These are phyloP conservation scores for Marasmius oreades DNA, from an alignment of 1,284 basidiomycete species.

Conservation along the genomic window DNA sequence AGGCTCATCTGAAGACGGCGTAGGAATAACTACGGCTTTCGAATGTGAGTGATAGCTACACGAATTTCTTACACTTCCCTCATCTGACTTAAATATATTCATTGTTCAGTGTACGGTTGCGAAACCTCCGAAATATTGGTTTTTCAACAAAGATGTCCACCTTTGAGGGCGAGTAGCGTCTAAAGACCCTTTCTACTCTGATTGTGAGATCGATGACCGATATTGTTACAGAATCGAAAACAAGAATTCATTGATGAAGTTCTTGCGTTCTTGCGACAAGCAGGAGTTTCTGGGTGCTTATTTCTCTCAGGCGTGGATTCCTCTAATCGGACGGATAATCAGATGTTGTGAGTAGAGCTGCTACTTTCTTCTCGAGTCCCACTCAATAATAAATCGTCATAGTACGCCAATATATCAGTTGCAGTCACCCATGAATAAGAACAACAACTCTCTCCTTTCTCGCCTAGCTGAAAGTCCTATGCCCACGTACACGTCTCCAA, in stretches of 20 bases:
- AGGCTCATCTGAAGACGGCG: slow-evolving; percentile 59
- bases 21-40: slow-evolving; percentile 65
- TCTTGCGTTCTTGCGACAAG: slow-evolving; percentile 48
- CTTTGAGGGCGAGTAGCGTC: slow-evolving; percentile 51
- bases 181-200: not conserved
- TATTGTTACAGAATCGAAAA: slow-evolving; percentile 54
- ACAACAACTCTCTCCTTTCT: slow-evolving; percentile 35
- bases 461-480: slow-evolving; percentile 42
- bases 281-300: slow-evolving; percentile 48
- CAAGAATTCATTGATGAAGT: slow-evolving; percentile 60
- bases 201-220: not conserved
- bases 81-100: slow-evolving; percentile 7
- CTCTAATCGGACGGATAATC: slow-evolving; percentile 67
- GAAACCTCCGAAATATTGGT: slow-evolving; percentile 46
- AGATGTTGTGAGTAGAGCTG: slow-evolving; percentile 60
- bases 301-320: slow-evolving; percentile 74
- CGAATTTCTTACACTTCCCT: not conserved
- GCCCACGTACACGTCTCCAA: slow-evolving; percentile 46
- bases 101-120: slow-evolving; percentile 57
- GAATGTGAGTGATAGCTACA: slow-evolving; percentile 51
- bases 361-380: slow-evolving; percentile 15
- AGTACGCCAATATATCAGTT: slow-evolving; percentile 63
- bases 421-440: slow-evolving; percentile 35
- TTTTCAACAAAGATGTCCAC: slow-evolving; percentile 75
- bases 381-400: not conserved